phyloP scores from a whole-genome alignment of 148 eudicot genomes.

The Camellia lanceoleosa region DNA sequence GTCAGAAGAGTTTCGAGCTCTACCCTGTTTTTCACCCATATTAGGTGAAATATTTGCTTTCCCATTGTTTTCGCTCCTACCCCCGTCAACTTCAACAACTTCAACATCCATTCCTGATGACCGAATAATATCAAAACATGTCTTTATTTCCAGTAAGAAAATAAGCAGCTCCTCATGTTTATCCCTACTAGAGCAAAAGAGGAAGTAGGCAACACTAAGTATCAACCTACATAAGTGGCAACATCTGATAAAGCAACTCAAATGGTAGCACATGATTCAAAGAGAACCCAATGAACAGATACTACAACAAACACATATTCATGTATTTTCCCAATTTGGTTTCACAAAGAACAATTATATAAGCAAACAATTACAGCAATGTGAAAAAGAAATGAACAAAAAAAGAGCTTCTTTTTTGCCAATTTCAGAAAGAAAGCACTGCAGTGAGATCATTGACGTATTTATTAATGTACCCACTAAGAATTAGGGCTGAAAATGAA shows the following conservation, averaged over 20 bases:
- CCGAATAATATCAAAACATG: neutral
- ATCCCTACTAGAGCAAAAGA: neutral
- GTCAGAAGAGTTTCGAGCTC: constrained; percentile 16
- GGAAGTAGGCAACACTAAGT: neutral
- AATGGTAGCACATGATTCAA: neutral
- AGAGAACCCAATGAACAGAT: neutral
- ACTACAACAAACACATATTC: neutral
- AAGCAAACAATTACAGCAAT: neutral
- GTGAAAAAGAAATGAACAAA: neutral
- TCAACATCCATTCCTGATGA: constrained; percentile 20
- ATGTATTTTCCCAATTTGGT: neutral
- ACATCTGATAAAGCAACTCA: constrained; percentile 7
- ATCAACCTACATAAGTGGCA: neutral
- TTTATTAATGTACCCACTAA: neutral
- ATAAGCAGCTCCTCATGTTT: constrained; percentile 6
- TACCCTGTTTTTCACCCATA: constrained; percentile 15
- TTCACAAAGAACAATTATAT: constrained; percentile 1
- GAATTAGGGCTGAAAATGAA: neutral
- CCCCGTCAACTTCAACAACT: constrained; percentile 21
- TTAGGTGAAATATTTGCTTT: constrained; percentile 17
- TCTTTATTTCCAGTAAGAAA: constrained; percentile 6
- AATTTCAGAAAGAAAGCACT: neutral
- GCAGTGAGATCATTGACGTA: neutral
- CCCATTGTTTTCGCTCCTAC: constrained; percentile 21
- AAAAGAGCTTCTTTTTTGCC: neutral